phyloP scores from a whole-genome alignment of 73 alveolate genomes.

The Strombidium stylifer region DNA sequence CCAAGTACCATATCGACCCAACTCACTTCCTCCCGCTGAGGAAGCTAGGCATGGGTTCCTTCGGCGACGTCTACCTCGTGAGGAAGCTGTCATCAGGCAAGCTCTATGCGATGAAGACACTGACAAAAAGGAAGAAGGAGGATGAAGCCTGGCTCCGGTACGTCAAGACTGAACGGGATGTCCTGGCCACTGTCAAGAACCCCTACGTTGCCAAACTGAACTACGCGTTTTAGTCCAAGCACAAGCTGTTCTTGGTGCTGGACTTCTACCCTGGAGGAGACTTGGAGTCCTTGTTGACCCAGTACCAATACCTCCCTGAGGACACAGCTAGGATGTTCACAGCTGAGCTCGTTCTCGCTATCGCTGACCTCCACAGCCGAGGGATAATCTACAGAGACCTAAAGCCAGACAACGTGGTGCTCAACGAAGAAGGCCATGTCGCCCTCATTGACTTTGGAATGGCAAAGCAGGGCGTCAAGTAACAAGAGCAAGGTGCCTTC shows the following conservation, averaged over 20 bases:
- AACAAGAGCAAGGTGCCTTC: conserved; percentile 50
- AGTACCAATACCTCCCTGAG: neutral
- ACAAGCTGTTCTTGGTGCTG: conserved; percentile 52
- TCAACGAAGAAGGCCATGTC: conserved; percentile 49
- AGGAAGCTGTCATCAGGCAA: conserved; percentile 54
- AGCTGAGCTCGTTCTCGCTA: neutral
- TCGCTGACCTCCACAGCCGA: neutral
- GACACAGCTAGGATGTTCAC: neutral
- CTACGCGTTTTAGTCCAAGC: conserved; percentile 67
- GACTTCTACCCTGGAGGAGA: conserved; percentile 54
- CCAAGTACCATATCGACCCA: no score
- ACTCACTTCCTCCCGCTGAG: conserved; percentile 34
- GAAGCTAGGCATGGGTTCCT: conserved; percentile 72
- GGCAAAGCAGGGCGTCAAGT: conserved; percentile 45
- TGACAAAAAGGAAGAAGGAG: conserved; percentile 69
- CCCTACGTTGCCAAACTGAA: conserved; percentile 78
- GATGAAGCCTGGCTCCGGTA: conserved; percentile 77
- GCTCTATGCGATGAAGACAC: conserved; percentile 76
- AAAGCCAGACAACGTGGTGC: conserved; percentile 50
- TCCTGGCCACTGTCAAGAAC: conserved; percentile 71
- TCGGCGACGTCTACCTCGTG: conserved; percentile 82
- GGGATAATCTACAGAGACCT: no score
- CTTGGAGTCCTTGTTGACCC: conserved; percentile 16
- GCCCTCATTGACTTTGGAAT: conserved; percentile 50
- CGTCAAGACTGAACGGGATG: conserved; percentile 85